Percentiles rank a stretch among this genome's conserved stretches.
These are phyloP conservation scores for Trichopus zeylanicus DNA, from an alignment of 116 monocot genomes.

Conservation along the genomic window DNA sequence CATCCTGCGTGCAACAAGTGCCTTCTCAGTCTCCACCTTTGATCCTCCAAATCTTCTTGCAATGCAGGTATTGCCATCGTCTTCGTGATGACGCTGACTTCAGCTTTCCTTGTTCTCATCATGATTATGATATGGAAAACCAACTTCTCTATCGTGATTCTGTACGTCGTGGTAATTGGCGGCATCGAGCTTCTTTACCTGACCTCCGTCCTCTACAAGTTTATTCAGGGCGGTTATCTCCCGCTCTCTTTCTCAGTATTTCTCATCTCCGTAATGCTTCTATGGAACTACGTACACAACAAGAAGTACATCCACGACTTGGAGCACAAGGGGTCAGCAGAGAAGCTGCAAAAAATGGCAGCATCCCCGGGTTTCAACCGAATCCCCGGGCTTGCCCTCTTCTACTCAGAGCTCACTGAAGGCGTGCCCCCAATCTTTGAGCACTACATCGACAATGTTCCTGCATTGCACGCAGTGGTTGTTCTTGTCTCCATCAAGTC, in stretches of 20 bases:
- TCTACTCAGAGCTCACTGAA: slow-evolving; percentile 18
- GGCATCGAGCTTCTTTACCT: slow-evolving; percentile 20
- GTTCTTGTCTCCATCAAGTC: slow-evolving; percentile 26
- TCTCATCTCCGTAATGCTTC: slow-evolving; percentile 14
- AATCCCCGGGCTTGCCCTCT: slow-evolving; percentile 13
- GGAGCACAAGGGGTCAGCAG: not conserved
- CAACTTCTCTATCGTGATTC: not conserved
- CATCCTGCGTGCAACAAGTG: too few species aligned
- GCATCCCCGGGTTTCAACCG: not conserved
- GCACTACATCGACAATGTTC: slow-evolving; percentile 20
- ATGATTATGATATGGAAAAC: slow-evolving; percentile 36
- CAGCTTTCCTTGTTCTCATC: slow-evolving; percentile 10
- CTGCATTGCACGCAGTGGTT: slow-evolving; percentile 16
- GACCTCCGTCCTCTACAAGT: slow-evolving; percentile 24
- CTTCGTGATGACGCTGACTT: slow-evolving; percentile 19
- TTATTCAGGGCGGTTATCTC: slow-evolving; percentile 22
- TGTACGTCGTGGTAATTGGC: slow-evolving; percentile 8
- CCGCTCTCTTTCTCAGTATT: slow-evolving; percentile 10
- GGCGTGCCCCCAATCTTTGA: slow-evolving; percentile 21
- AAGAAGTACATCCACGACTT: slow-evolving; percentile 14
- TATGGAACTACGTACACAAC: slow-evolving; percentile 25
- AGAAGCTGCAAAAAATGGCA: not conserved
- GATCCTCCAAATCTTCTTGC: too few species aligned
- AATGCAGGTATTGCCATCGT: slow-evolving; percentile 23
- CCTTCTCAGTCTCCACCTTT: too few species aligned